Conservation (phyloP, 2,329 filamentous ascomycete species). For the Aspergillus sp. region DNA sequence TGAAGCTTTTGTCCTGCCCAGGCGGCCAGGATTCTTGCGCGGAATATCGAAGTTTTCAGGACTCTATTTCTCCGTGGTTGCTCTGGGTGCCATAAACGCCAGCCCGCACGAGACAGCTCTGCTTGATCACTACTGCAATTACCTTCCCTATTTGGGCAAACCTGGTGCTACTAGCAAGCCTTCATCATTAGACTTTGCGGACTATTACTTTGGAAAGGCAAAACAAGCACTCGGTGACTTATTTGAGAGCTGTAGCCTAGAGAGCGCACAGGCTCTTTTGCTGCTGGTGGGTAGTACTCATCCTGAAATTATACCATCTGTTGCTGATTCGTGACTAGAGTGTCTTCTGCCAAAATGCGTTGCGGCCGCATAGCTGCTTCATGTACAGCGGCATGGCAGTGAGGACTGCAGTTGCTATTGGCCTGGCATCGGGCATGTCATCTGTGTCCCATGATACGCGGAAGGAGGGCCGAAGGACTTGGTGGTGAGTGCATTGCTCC, state of each 20-base stretch:
- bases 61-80: conserved; percentile 33
- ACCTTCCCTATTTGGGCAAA: conserved; percentile 2
- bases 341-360: conserved; percentile 37
- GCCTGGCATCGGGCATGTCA: conserved; percentile 31
- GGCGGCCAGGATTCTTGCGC: conserved; percentile 10
- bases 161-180: not conserved
- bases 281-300: conserved; percentile 21
- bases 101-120: conserved; percentile 25
- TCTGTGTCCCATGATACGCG: conserved; percentile 18
- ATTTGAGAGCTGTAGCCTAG: conserved; percentile 32
- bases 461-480: conserved; percentile 27
- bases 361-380: conserved; percentile 39
- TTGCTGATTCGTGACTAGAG: conserved; percentile 10
- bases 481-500: conserved; percentile 24
- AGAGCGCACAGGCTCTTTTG: conserved; percentile 30
- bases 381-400: conserved; percentile 41
- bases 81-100: conserved; percentile 32
- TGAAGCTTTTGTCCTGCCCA: conserved; percentile 22
- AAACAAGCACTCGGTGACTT: conserved; percentile 31
- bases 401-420: conserved; percentile 37
- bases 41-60: conserved; percentile 23
- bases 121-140: conserved; percentile 25
- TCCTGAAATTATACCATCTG: not conserved
- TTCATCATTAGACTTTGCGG: conserved; percentile 27
- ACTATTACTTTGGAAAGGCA: conserved; percentile 29